phyloP scores from a whole-genome alignment of 805 yeast genomes.

The Spathaspora boniae region DNA sequence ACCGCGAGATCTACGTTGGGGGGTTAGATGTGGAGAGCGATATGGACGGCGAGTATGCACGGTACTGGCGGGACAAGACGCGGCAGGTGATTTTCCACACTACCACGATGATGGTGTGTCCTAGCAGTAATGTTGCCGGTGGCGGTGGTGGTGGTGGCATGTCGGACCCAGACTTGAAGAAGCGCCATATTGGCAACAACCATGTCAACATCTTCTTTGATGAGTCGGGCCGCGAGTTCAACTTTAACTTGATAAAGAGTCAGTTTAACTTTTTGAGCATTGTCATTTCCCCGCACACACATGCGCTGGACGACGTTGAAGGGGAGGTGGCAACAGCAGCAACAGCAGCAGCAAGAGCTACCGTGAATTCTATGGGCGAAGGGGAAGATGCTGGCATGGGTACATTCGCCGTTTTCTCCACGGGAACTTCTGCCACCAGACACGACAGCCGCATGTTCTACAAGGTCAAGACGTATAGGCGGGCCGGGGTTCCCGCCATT shows the following conservation, averaged over 20 bases:
- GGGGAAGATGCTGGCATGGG: constrained; percentile 5
- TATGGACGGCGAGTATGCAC: constrained; percentile 71
- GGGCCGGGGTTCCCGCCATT: constrained; percentile 71
- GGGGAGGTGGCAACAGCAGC: too few species aligned
- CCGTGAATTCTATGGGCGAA: constrained; percentile 5
- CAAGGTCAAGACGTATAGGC: constrained; percentile 61
- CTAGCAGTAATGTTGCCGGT: constrained; percentile 33
- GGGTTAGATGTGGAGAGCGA: constrained; percentile 73
- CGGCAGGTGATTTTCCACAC: constrained; percentile 75
- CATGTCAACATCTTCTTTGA: constrained; percentile 79
- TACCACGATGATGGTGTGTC: constrained; percentile 76
- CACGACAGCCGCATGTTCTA: constrained; percentile 24
- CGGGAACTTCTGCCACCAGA: neutral
- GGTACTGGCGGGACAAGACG: constrained; percentile 68
- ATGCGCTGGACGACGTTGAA: too few species aligned
- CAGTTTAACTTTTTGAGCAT: constrained; percentile 83
- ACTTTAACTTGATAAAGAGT: constrained; percentile 65
- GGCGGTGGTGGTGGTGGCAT: constrained; percentile 23
- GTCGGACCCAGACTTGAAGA: constrained; percentile 53
- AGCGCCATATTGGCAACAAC: constrained; percentile 84
- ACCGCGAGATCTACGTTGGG: constrained; percentile 58
- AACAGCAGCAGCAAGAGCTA: too few species aligned
- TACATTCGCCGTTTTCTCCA: neutral
- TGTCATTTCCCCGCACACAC: constrained; percentile 64
- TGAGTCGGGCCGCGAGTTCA: constrained; percentile 63